Percentiles rank a stretch among this genome's conserved stretches.
phyloP scores from a whole-genome alignment of 2,329 filamentous ascomycete genomes.

The Aspergillus udagawae region DNA sequence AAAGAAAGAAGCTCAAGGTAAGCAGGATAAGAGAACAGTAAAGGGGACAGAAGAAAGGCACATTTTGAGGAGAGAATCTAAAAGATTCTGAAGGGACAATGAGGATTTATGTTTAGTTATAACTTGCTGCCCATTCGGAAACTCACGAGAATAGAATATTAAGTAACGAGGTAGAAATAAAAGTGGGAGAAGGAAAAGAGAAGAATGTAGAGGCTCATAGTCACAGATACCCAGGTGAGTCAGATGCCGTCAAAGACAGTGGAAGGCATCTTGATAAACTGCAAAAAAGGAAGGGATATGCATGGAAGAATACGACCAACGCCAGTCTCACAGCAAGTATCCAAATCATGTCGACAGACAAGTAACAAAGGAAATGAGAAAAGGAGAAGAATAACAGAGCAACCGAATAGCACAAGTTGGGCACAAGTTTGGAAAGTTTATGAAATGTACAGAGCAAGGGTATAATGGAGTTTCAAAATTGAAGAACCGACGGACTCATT shows the following conservation, averaged over 20 bases:
- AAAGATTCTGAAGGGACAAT: slow-evolving; percentile 10
- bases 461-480: slow-evolving; percentile 34
- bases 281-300: slow-evolving; percentile 18
- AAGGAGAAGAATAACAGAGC: slow-evolving; percentile 14
- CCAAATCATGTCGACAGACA: slow-evolving; percentile 24
- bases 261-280: neutral
- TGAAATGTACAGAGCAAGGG: slow-evolving; percentile 38
- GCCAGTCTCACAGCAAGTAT: slow-evolving; percentile 30
- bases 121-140: neutral
- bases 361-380: slow-evolving; percentile 11
- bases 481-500: slow-evolving; percentile 32
- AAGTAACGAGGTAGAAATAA: slow-evolving; percentile 21
- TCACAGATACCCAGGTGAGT: slow-evolving; percentile 3
- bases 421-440: slow-evolving; percentile 9
- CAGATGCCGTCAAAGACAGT: neutral
- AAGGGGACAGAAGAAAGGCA: slow-evolving; percentile 6
- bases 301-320: slow-evolving; percentile 33
- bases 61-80: neutral
- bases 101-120: slow-evolving; percentile 7
- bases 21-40: slow-evolving; percentile 10
- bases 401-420: slow-evolving; percentile 19
- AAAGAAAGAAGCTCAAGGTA: slow-evolving; percentile 4
- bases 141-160: slow-evolving; percentile 17
- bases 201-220: slow-evolving; percentile 12
- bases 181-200: slow-evolving; percentile 19